Evolutionary conservation across 73 alveolate genomes (phyloP).

Genomic region (Tetrahymena malaccensis): DNA sequence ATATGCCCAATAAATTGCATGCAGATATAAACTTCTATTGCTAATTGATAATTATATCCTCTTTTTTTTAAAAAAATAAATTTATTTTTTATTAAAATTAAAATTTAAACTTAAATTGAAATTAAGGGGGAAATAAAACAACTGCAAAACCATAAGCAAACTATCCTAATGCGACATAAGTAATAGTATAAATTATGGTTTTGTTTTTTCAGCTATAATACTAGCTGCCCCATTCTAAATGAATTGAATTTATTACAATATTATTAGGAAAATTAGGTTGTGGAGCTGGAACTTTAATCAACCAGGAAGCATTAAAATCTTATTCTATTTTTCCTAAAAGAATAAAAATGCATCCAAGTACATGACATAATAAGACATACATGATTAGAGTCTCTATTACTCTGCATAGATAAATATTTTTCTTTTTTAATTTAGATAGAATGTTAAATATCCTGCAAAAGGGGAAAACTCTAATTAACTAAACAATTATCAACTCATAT

Average conservation of each 20-base stretch:
- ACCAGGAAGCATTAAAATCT: background rate
- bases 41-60: background rate
- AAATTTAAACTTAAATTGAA: too few relatives aligned
- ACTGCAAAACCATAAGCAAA: too few relatives aligned
- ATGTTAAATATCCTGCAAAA: background rate
- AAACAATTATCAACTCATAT: background rate
- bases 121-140: too few relatives aligned
- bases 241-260: background rate
- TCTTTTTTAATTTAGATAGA: background rate
- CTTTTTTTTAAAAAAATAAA: background rate
- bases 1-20: background rate
- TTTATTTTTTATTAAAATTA: background rate
- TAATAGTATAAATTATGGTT: too few relatives aligned
- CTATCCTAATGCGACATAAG: too few relatives aligned
- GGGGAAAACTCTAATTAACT: background rate
- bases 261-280: background rate
- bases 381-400: background rate
- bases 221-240: too few relatives aligned
- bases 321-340: background rate
- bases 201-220: too few relatives aligned
- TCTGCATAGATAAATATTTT: background rate
- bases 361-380: background rate
- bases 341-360: background rate
- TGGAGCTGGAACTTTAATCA: background rate
- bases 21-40: background rate